Evolutionary conservation across 1,139 yeast species (phyloP).

Genomic region (Debaryomyces fabryi): DNA sequence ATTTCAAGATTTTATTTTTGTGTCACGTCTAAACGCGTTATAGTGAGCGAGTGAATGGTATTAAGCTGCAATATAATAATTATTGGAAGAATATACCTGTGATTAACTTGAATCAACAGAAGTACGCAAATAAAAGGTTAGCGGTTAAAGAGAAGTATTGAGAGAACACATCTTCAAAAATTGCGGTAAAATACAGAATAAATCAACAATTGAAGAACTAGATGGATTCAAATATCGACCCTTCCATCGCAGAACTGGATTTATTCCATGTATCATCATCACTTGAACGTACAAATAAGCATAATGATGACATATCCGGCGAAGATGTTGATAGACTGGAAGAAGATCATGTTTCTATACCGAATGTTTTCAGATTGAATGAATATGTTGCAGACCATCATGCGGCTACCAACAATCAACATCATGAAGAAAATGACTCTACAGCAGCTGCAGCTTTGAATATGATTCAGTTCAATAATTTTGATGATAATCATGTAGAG

Average conservation of each 20-base stretch:
- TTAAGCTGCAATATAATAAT: background rate
- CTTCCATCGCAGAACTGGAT: slow-evolving; percentile 17
- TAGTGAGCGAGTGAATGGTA: background rate
- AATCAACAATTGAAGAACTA: background rate
- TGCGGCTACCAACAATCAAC: slow-evolving; percentile 5
- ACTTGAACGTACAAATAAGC: slow-evolving; percentile 12
- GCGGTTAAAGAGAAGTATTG: background rate
- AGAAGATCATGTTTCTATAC: slow-evolving; percentile 10
- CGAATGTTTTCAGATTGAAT: slow-evolving; percentile 21
- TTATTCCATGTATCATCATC: slow-evolving; percentile 12
- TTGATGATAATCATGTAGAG: slow-evolving; percentile 12
- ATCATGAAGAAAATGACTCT: slow-evolving; percentile 13
- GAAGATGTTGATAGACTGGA: slow-evolving; percentile 1
- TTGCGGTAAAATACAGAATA: background rate
- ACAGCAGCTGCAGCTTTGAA: slow-evolving; percentile 23
- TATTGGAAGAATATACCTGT: background rate
- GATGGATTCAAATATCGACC: slow-evolving; percentile 23
- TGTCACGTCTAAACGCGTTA: background rate
- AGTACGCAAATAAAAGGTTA: background rate
- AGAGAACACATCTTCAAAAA: background rate
- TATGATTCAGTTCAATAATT: slow-evolving; percentile 20
- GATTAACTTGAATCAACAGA: background rate
- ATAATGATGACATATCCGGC: slow-evolving; percentile 5
- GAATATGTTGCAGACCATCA: slow-evolving; percentile 12
- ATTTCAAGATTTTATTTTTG: background rate